A percentile compares a stretch with the other conserved stretches of the same genome.
Evolutionary conservation across 1,284 basidiomycete genomes (phyloP).

Genomic region (Ceratobasidium sp.): DNA sequence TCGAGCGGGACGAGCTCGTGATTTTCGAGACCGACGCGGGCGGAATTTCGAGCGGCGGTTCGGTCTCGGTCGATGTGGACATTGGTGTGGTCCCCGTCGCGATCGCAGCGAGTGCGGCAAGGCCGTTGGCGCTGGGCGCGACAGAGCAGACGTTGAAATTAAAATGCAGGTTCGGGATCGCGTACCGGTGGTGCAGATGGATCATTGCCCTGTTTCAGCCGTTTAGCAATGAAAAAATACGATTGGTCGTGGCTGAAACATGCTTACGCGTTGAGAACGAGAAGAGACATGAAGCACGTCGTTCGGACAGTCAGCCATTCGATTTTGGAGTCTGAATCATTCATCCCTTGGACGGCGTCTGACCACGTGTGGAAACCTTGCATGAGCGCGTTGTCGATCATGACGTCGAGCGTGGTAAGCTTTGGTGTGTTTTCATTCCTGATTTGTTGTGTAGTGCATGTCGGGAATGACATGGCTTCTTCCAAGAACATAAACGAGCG

Average conservation of each 20-base stretch:
- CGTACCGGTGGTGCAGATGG: conserved; percentile 47
- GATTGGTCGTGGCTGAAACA: not conserved
- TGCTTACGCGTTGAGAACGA: conserved; percentile 46
- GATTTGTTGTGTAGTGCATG: conserved; percentile 15
- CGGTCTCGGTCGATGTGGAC: conserved; percentile 1
- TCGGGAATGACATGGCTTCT: conserved; percentile 43
- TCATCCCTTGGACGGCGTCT: conserved; percentile 42
- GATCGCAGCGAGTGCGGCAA: conserved; percentile 35
- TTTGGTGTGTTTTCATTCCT: conserved; percentile 34
- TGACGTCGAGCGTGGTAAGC: conserved; percentile 39
- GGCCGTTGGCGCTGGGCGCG: conserved; percentile 22
- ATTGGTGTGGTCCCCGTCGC: conserved; percentile 26
- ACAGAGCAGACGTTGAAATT: conserved; percentile 44
- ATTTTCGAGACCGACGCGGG: conserved; percentile 35
- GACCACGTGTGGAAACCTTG: conserved; percentile 43
- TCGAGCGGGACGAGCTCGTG: conserved; percentile 39
- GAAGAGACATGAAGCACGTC: conserved; percentile 44
- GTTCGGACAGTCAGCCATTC: conserved; percentile 31
- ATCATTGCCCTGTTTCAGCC: conserved; percentile 43
- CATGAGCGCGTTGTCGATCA: conserved; percentile 46
- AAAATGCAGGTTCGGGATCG: conserved; percentile 46
- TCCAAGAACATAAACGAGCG: conserved; percentile 39
- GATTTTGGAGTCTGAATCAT: conserved; percentile 28
- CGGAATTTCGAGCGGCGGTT: conserved; percentile 25
- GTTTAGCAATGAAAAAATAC: not conserved